Conservation (phyloP, 2,329 filamentous ascomycete genomes). For the Diplodia seriata region DNA sequence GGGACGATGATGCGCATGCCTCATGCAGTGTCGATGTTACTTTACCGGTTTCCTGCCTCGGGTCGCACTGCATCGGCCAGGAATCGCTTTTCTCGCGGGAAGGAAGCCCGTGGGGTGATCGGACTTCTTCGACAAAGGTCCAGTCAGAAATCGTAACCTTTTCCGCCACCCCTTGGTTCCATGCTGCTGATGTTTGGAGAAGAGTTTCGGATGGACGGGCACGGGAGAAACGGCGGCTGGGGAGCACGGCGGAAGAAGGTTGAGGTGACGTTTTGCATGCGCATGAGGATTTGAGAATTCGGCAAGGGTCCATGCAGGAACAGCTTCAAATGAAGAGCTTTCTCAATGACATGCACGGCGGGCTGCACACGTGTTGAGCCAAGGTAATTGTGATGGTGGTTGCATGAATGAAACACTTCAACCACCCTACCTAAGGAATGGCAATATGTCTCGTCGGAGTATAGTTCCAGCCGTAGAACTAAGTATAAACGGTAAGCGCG, state of each 20-base stretch:
- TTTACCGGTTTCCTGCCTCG: not conserved
- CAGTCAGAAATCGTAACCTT: not conserved
- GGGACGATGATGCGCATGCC: conserved; percentile 25
- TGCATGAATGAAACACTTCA: conserved; percentile 8
- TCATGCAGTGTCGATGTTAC: not conserved
- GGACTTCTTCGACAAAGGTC: not conserved
- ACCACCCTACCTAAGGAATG: conserved; percentile 10
- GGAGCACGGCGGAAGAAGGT: not conserved
- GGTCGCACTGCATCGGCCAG: conserved; percentile 13
- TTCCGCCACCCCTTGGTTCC: not conserved
- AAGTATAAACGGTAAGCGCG: not conserved
- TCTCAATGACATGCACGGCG: not conserved
- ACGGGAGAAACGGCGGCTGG: not conserved
- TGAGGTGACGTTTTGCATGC: conserved; percentile 6
- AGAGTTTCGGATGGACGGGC: not conserved
- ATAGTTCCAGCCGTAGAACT: not conserved
- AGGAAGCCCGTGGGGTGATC: not conserved
- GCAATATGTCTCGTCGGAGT: not conserved
- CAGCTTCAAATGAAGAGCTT: conserved; percentile 10
- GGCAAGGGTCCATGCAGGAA: conserved; percentile 9
- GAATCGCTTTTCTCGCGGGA: not conserved
- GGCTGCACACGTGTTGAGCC: not conserved
- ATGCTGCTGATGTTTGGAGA: not conserved
- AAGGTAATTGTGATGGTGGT: not conserved
- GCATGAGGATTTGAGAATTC: not conserved